A percentile compares a stretch with the other conserved stretches of the same genome.
phyloP scores from a whole-genome alignment of 1,284 basidiomycete genomes.

The Hemileia vastatrix region DNA sequence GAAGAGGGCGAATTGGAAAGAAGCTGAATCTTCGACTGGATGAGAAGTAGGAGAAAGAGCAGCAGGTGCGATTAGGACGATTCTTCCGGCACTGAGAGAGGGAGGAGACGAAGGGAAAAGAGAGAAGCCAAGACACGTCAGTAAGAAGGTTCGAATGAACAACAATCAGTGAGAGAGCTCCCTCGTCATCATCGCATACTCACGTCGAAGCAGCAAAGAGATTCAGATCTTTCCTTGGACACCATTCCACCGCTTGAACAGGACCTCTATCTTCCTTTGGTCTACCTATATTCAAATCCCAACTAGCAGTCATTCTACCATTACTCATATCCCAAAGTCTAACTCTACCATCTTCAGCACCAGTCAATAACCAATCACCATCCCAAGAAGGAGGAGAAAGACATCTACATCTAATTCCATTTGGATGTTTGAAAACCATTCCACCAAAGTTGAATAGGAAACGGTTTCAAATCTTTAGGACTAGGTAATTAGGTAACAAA shows the following conservation, averaged over 20 bases:
- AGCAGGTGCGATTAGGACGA: neutral
- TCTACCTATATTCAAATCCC: slow-evolving; percentile 30
- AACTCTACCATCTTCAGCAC: slow-evolving; percentile 40
- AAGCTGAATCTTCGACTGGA: slow-evolving; percentile 2
- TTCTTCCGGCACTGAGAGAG: neutral
- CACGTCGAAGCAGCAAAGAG: slow-evolving; percentile 34
- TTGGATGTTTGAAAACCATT: slow-evolving; percentile 36
- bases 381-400: slow-evolving; percentile 33
- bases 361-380: slow-evolving; percentile 40
- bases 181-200: neutral
- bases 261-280: slow-evolving; percentile 23
- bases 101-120: neutral
- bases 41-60: neutral
- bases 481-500: slow-evolving; percentile 39
- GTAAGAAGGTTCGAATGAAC: neutral
- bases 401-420: slow-evolving; percentile 34
- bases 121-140: neutral
- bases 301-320: slow-evolving; percentile 35
- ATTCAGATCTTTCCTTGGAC: slow-evolving; percentile 33
- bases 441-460: slow-evolving; percentile 35
- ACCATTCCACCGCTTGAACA: slow-evolving; percentile 40
- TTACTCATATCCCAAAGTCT: slow-evolving; percentile 40
- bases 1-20: slow-evolving; percentile 30
- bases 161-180: neutral
- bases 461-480: slow-evolving; percentile 40